Conservation (phyloP, 2,329 filamentous ascomycete species). For the Ceratocystis eucalypticola region DNA sequence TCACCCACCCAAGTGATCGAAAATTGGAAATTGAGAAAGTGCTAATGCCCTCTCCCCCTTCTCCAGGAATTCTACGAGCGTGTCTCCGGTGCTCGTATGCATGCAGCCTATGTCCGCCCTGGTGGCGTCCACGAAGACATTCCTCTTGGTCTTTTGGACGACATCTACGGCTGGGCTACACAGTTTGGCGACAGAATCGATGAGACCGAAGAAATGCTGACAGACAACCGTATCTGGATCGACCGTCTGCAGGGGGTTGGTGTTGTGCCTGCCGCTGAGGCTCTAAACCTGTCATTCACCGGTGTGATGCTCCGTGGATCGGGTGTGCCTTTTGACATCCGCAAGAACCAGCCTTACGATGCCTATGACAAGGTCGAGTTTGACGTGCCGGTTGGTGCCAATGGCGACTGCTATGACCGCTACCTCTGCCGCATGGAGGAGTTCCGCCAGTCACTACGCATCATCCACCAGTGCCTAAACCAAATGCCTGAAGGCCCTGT, state of each 20-base stretch:
- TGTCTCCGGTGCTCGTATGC: constrained; percentile 92
- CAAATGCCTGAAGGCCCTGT: constrained; percentile 94
- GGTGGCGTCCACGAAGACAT: constrained; percentile 95
- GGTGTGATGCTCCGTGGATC: constrained; percentile 97
- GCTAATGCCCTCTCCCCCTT: not conserved
- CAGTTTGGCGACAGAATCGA: constrained; percentile 98
- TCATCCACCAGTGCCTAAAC: constrained; percentile 97
- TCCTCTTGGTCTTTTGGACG: constrained; percentile 82
- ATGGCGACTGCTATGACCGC: constrained; percentile 98
- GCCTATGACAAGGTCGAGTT: constrained; percentile 98
- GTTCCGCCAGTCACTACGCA: constrained; percentile 94
- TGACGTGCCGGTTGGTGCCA: constrained; percentile 88
- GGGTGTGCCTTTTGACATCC: constrained; percentile 89
- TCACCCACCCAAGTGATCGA: not conserved
- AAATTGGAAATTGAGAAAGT: not conserved
- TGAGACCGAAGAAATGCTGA: constrained; percentile 96
- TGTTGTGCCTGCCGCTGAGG: constrained; percentile 80
- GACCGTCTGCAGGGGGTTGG: constrained; percentile 82
- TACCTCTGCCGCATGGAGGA: constrained; percentile 99
- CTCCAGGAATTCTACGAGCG: constrained; percentile 98
- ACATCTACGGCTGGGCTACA: constrained; percentile 99
- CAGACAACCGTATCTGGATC: constrained; percentile 99
- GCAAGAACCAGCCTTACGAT: constrained; percentile 94
- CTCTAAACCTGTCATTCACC: constrained; percentile 92
- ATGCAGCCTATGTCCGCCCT: constrained; percentile 91